Evolutionary conservation across 1,139 yeast genomes (phyloP).

Genomic region (Scheffersomyces insectosa): DNA sequence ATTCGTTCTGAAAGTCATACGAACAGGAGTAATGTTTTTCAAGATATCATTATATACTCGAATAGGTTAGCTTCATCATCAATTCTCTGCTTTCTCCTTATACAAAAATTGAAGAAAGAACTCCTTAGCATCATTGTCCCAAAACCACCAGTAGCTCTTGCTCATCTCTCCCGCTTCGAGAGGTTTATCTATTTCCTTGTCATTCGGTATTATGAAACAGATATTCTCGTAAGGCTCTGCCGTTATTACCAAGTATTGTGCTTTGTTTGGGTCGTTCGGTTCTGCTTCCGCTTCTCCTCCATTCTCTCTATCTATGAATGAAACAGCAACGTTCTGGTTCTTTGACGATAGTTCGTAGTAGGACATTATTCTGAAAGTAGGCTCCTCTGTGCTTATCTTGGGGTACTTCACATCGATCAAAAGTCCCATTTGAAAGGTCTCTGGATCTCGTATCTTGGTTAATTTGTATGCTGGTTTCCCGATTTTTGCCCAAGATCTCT

Average conservation of each 20-base stretch:
- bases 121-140: constrained; percentile 68
- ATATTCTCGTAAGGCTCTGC: constrained; percentile 86
- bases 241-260: constrained; percentile 70
- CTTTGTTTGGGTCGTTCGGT: constrained; percentile 36
- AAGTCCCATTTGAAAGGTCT: constrained; percentile 59
- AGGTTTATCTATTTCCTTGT: constrained; percentile 51
- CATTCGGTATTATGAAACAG: constrained; percentile 67
- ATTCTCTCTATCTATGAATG: constrained; percentile 24
- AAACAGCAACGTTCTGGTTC: constrained; percentile 30
- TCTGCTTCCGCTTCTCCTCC: constrained; percentile 19
- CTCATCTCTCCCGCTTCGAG: constrained; percentile 31
- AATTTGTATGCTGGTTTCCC: constrained; percentile 74
- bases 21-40: no score
- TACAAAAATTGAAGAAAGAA: constrained; percentile 70
- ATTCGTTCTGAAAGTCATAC: no score
- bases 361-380: constrained; percentile 73
- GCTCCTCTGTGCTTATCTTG: constrained; percentile 48
- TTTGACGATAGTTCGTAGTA: constrained; percentile 62
- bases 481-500: constrained; percentile 57
- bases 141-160: constrained; percentile 64
- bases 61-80: background rate
- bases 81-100: constrained; percentile 16
- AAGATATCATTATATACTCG: no score
- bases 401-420: constrained; percentile 59
- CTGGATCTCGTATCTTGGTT: constrained; percentile 65